Percentiles rank a stretch among this genome's conserved stretches.
These are phyloP conservation scores for Immersiporthe knoxdaviesiana DNA, from an alignment of 2,329 filamentous ascomycete genomes.

Conservation along the genomic window DNA sequence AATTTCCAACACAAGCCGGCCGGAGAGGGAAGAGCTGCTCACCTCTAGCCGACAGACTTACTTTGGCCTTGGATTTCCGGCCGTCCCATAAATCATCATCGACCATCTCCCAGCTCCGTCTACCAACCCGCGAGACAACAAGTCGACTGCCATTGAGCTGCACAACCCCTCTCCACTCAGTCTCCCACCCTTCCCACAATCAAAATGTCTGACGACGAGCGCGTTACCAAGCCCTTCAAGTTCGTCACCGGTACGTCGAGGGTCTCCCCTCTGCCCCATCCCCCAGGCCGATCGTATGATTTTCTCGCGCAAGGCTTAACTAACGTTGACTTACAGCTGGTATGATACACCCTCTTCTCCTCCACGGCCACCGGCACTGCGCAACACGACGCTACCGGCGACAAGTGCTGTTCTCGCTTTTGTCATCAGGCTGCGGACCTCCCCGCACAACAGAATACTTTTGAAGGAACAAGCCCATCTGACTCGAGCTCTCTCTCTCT, in stretches of 20 bases:
- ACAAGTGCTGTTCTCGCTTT: slow-evolving; percentile 11
- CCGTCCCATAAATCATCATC: slow-evolving; percentile 27
- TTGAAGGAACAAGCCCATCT: slow-evolving; percentile 38
- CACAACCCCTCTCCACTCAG: slow-evolving; percentile 36
- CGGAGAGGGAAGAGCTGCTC: slow-evolving; percentile 3
- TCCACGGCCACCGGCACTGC: slow-evolving; percentile 6
- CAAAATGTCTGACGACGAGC: slow-evolving; percentile 91
- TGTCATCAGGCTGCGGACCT: neutral
- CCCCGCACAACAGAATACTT: slow-evolving; percentile 11
- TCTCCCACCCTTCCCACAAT: slow-evolving; percentile 44
- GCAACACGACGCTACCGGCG: slow-evolving; percentile 11
- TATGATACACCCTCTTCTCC: slow-evolving; percentile 31
- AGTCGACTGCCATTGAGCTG: slow-evolving; percentile 39
- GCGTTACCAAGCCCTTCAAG: slow-evolving; percentile 98
- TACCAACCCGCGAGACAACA: slow-evolving; percentile 29
- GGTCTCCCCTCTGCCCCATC: slow-evolving; percentile 34
- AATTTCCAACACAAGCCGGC: slow-evolving; percentile 24
- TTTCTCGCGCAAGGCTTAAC: slow-evolving; percentile 34
- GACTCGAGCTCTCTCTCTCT: slow-evolving; percentile 17
- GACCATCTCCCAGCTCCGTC: slow-evolving; percentile 34
- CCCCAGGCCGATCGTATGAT: slow-evolving; percentile 33
- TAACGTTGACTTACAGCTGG: slow-evolving; percentile 35
- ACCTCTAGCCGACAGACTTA: slow-evolving; percentile 3
- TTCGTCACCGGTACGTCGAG: slow-evolving; percentile 91
- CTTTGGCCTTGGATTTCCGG: slow-evolving; percentile 22